These are phyloP conservation scores for Acanthamoeba divionensis DNA, from an alignment of 208 protist genomes.

Conservation along the genomic window DNA sequence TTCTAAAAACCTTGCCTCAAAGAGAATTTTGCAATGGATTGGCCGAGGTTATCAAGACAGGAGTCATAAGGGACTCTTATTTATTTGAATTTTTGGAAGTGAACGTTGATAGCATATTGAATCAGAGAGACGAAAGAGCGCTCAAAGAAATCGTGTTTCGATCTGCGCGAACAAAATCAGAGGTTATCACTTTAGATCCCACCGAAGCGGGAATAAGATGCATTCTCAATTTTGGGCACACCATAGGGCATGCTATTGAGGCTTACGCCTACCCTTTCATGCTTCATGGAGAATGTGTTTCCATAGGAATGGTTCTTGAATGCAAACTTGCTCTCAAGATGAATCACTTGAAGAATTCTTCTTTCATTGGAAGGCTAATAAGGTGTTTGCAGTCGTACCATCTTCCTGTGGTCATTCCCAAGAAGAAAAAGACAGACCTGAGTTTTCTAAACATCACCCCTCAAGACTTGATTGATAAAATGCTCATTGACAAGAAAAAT, in stretches of 20 bases:
- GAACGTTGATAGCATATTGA: slow-evolving; percentile 62
- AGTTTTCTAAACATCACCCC: slow-evolving; percentile 13
- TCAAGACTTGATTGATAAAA: slow-evolving; percentile 70
- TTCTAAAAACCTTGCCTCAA: slow-evolving; percentile 70
- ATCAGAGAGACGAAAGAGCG: slow-evolving; percentile 26
- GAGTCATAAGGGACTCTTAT: slow-evolving; percentile 60
- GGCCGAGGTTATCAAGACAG: slow-evolving; percentile 73
- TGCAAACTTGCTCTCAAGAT: no score
- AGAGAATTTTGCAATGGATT: slow-evolving; percentile 81
- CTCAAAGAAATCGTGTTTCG: slow-evolving; percentile 61
- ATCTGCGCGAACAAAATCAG: slow-evolving; percentile 61
- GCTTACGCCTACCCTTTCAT: slow-evolving; percentile 67
- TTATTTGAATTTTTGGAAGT: slow-evolving; percentile 65
- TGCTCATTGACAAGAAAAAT: slow-evolving; percentile 85
- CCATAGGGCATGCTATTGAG: slow-evolving; percentile 82
- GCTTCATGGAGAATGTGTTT: slow-evolving; percentile 79
- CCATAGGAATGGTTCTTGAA: slow-evolving; percentile 81
- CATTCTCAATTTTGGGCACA: slow-evolving; percentile 80
- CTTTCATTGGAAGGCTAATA: slow-evolving; percentile 28
- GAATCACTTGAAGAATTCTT: slow-evolving; percentile 3
- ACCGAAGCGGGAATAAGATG: slow-evolving; percentile 67
- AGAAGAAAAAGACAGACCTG: neutral
- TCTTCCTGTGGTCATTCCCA: slow-evolving; percentile 22
- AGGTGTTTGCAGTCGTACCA: slow-evolving; percentile 38
- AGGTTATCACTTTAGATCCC: slow-evolving; percentile 72